phyloP scores from a whole-genome alignment of 2,329 filamentous ascomycete genomes.

The Sporothrix mexicana region DNA sequence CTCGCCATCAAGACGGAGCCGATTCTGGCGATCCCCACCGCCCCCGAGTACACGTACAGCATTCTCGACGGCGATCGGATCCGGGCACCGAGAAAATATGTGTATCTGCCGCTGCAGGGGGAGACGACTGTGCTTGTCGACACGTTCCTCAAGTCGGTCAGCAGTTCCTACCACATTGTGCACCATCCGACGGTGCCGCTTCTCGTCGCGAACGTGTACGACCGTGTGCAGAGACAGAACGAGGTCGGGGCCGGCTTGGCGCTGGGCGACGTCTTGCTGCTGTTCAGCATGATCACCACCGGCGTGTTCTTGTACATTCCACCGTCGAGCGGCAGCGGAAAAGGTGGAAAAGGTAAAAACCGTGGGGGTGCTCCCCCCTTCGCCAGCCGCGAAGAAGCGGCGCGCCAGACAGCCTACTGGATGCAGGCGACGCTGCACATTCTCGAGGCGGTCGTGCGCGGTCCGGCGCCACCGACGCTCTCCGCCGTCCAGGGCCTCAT shows the following conservation, averaged over 20 bases:
- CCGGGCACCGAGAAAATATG: background rate
- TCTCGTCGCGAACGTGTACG: conserved; percentile 18
- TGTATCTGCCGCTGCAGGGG: conserved; percentile 24
- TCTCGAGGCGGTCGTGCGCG: conserved; percentile 5
- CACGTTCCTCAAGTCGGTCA: conserved; percentile 18
- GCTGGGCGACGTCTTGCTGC: conserved; percentile 24
- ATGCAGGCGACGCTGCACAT: conserved; percentile 22
- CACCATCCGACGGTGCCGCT: conserved; percentile 25
- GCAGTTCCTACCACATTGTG: conserved; percentile 32
- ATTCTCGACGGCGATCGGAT: conserved; percentile 22
- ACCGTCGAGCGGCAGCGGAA: background rate
- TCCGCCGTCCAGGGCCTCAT: conserved; percentile 28
- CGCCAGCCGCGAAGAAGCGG: background rate
- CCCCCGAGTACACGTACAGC: conserved; percentile 22
- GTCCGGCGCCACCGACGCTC: conserved; percentile 6
- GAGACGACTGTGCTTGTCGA: conserved; percentile 16
- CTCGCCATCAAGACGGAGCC: conserved; percentile 22
- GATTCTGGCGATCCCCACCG: conserved; percentile 14
- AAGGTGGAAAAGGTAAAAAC: no score
- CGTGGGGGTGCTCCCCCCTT: background rate
- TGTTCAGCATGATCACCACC: conserved; percentile 29
- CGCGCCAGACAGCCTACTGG: conserved; percentile 25
- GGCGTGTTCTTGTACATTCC: conserved; percentile 16
- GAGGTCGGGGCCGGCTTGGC: background rate
- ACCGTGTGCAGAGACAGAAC: background rate